Conservation (phyloP, 768 basidiomycete genomes). For the Polyporus arcularius region DNA sequence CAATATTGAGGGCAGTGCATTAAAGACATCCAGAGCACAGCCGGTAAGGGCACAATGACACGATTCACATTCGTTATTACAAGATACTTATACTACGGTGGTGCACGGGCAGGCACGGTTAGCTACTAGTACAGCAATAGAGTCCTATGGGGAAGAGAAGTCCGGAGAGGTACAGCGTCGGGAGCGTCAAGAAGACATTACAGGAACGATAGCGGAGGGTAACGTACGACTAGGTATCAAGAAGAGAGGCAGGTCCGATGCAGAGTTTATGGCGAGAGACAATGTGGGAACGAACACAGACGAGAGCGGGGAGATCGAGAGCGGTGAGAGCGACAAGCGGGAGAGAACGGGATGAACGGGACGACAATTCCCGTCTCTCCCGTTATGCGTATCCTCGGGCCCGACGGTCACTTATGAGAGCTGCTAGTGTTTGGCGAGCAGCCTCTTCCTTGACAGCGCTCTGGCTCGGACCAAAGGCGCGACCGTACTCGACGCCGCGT, state of each 20-base stretch:
- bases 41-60: not conserved
- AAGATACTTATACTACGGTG: not conserved
- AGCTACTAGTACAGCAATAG: not conserved
- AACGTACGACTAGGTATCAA: not conserved
- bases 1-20: too few relatives aligned
- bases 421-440: slow-evolving; percentile 24
- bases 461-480: slow-evolving; percentile 20
- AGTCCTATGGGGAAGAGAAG: not conserved
- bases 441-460: slow-evolving; percentile 29
- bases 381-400: slow-evolving; percentile 16
- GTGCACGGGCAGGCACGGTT: not conserved
- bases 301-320: not conserved
- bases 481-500: slow-evolving; percentile 29
- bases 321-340: not conserved
- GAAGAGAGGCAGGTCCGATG: not conserved
- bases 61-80: too few relatives aligned
- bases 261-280: not conserved
- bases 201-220: not conserved
- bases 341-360: not conserved
- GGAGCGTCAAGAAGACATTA: not conserved
- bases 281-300: not conserved
- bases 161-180: not conserved
- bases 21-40: not conserved
- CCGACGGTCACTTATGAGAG: slow-evolving; percentile 23
- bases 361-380: not conserved